These are phyloP conservation scores for Leccinum cinnamomeum DNA, from an alignment of 1,284 basidiomycete genomes.

Conservation along the genomic window DNA sequence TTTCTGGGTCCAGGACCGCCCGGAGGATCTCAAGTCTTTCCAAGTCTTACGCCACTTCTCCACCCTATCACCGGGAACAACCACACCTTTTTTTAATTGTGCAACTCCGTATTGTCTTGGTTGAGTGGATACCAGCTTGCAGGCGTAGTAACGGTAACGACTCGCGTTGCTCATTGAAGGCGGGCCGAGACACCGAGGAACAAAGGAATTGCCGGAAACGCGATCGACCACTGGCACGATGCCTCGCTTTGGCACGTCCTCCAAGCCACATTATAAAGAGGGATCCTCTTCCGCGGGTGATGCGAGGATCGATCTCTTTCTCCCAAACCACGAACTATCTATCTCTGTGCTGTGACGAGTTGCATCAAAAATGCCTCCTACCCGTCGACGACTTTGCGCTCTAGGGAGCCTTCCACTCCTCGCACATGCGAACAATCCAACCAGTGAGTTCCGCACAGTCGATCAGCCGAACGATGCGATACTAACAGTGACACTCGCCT, in stretches of 20 bases:
- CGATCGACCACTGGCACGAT: background rate
- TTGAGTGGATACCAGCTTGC: conserved; percentile 13
- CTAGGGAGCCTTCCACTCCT: conserved; percentile 28
- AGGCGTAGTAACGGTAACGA: background rate
- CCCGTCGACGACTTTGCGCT: conserved; percentile 19
- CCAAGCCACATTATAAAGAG: background rate
- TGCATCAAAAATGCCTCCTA: conserved; percentile 25
- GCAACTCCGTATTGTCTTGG: conserved; percentile 10
- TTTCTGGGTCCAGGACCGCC: no score
- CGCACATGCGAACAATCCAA: conserved; percentile 28
- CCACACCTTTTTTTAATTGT: conserved; percentile 3
- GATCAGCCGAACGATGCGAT: background rate
- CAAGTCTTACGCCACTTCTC: background rate
- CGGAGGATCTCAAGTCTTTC: no score
- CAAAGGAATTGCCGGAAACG: background rate
- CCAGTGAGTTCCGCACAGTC: conserved; percentile 20
- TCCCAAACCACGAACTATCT: background rate
- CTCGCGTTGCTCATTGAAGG: background rate
- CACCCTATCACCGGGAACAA: background rate
- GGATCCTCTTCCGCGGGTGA: background rate
- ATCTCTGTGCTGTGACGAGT: background rate
- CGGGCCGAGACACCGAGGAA: conserved; percentile 1
- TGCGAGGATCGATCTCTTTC: background rate
- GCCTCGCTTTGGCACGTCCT: background rate
- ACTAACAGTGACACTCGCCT: background rate